Evolutionary conservation across 108 stramenopile species (phyloP), one percentile per base, ranked within the genome.

Genomic region (Fragilariopsis cylindrus): DNA sequence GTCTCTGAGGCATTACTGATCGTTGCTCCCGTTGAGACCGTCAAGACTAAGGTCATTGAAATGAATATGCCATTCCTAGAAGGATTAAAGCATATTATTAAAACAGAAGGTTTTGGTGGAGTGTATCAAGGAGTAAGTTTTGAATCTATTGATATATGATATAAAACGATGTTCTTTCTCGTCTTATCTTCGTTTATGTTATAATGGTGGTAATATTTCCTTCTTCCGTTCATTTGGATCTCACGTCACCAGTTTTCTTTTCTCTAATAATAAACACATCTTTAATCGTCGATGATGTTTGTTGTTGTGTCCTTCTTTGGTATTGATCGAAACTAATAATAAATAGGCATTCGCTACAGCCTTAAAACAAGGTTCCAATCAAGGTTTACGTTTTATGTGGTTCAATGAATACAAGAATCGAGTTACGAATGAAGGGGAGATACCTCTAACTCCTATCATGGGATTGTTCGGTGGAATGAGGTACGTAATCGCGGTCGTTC

Each of bases 21-120:
- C 71, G 98, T 99, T 12, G 97, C 98, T 2, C 98, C 98, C 11
- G 97, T 98, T 13, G 99, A 99, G 67, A 98, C 99, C 3, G 91
- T 99, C 12, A 99, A 99, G 78, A 99, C 99, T 4, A 96, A 95
- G 77, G 93, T 96, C 48, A 98, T 99, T 76, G 91, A 95, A 80
- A 70, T 94, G 48, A 97, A 98, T 73, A 78, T 84, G 81, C 84
- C 91, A 18, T 98, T 99, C 74, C 46, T 95, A 11, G 44, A 60
- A 45, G 97, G 96, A 19, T 84, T 98, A 40, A 81, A 84, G 62
- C 82, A 90, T 49, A 98, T 99, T 65, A 67, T 96, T 41, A 76
- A 76, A 30, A 92, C 79, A 0, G 96, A 98, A 73, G 99, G 99
- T n/a, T 18, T 93, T n/a, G 72, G 65, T n/a, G 99, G 99, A 4